Percentiles rank a stretch among this genome's conserved stretches.
Evolutionary conservation across 768 basidiomycete genomes (phyloP).

Genomic region (Pleurotus tuoliensis): DNA sequence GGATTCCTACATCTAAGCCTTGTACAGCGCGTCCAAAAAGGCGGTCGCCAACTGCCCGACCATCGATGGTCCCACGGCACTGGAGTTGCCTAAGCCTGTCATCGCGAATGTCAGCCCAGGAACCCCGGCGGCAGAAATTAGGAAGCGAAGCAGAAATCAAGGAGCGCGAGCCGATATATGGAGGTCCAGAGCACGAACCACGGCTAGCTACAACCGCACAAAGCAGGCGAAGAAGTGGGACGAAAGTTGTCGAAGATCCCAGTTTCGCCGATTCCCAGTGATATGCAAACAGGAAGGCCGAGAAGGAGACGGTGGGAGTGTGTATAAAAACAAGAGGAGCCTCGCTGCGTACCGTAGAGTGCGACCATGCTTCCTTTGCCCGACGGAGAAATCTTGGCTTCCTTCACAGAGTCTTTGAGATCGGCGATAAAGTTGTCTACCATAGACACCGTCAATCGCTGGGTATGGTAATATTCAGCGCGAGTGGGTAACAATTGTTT

Average conservation of each 20-base stretch:
- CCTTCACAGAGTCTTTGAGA: slow-evolving; percentile 70
- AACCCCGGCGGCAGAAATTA: background rate
- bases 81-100: slow-evolving; percentile 77
- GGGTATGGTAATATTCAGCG: slow-evolving; percentile 6
- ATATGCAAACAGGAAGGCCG: background rate
- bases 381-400: slow-evolving; percentile 60
- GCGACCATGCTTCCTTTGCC: slow-evolving; percentile 88
- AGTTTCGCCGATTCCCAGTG: background rate
- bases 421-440: slow-evolving; percentile 83
- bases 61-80: slow-evolving; percentile 76
- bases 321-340: slow-evolving; percentile 9
- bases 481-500: slow-evolving; percentile 5
- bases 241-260: background rate
- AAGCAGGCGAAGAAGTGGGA: background rate
- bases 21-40: slow-evolving; percentile 81
- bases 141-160: background rate
- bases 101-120: background rate
- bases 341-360: slow-evolving; percentile 67
- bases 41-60: slow-evolving; percentile 74
- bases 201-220: background rate
- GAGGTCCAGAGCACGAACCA: background rate
- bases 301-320: background rate
- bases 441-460: slow-evolving; percentile 77
- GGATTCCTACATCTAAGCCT: slow-evolving; percentile 42
- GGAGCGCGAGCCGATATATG: background rate